Evolutionary conservation across 2,329 filamentous ascomycete genomes (phyloP), one percentile per base, ranked within the genome.

Genomic region (Paramyrothecium roridum): DNA sequence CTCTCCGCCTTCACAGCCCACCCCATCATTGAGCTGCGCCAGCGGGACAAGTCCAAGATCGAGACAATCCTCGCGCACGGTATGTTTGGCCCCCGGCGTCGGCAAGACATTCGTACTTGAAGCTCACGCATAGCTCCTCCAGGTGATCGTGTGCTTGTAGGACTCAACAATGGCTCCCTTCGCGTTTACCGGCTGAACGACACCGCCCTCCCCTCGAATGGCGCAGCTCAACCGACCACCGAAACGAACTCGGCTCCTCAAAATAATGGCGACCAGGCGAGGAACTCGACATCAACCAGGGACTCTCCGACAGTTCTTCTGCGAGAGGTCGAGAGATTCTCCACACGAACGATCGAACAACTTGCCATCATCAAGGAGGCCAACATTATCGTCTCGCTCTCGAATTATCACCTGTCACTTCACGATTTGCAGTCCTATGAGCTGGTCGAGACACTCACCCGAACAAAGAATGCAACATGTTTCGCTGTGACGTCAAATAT

Each of bases 401-500:
- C 93, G 60, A 96, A 96, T 73, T 91, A 89, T 64, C 85, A 93
- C 72, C 85, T 99, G 61, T 95, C 90, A 21, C 85, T 98, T 34
- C 88, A 99, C 75, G 93, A 99, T 70, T 80, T 96, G 21, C 86
- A 93, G 60, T 90, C 86, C 30, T 97, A 96, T 72, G 82, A 89
- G 61, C 80, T 93, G 55, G 84, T 93, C 66, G 90, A 96, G 71
- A 89, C 81, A 1, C 79, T 99, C 47, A 76, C 85, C 52, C 88
- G 88, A 68, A 96, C 93, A 13, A 95, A 90, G 74, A 95, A 95
- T 63, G 93, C 95, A 16, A 88, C 87, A 2, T 87, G 88, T 47
- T 98, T 99, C 71, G 92, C 93, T 1, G 91, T 96, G 47, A 97
- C 93, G 2, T 96, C 91, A 59, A 96, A 98, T 71, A 96, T 98